phyloP scores from a whole-genome alignment of 768 basidiomycete species.

The Calvatia gigantea region DNA sequence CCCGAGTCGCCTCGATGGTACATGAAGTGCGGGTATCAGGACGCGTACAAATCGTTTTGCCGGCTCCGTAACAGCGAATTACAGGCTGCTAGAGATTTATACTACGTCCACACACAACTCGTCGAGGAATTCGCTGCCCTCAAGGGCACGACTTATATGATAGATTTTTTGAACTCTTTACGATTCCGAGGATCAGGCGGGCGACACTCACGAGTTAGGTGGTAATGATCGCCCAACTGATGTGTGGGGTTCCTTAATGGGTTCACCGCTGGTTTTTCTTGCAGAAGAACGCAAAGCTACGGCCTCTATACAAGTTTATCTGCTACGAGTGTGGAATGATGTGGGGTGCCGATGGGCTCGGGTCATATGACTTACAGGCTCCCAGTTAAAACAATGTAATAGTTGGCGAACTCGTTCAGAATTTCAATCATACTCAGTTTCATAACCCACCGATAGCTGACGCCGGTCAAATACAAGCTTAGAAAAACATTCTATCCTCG shows the following conservation, averaged over 20 bases:
- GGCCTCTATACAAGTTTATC: slow-evolving; percentile 51
- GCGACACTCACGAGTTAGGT: slow-evolving; percentile 49
- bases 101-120: slow-evolving; percentile 72
- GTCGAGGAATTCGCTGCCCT: slow-evolving; percentile 60
- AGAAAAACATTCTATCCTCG: too few species aligned
- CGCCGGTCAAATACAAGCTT: too few species aligned
- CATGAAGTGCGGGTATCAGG: slow-evolving; percentile 65
- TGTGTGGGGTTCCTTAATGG: slow-evolving; percentile 71
- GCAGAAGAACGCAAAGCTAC: slow-evolving; percentile 31
- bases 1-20: slow-evolving; percentile 86
- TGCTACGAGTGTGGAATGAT: slow-evolving; percentile 27
- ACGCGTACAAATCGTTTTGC: slow-evolving; percentile 63
- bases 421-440: too few species aligned
- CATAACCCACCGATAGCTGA: too few species aligned
- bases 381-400: too few species aligned
- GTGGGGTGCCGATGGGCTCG: too few species aligned
- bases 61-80: slow-evolving; percentile 67
- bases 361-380: too few species aligned
- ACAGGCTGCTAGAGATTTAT: slow-evolving; percentile 77
- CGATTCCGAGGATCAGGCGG: slow-evolving; percentile 59
- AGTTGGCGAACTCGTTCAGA: too few species aligned
- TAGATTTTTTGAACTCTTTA: slow-evolving; percentile 67
- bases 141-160: slow-evolving; percentile 43
- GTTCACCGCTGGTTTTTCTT: slow-evolving; percentile 43
- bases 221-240: slow-evolving; percentile 74